These are phyloP conservation scores for Penicillium frequentans DNA, from an alignment of 2,329 filamentous ascomycete species.

Conservation along the genomic window DNA sequence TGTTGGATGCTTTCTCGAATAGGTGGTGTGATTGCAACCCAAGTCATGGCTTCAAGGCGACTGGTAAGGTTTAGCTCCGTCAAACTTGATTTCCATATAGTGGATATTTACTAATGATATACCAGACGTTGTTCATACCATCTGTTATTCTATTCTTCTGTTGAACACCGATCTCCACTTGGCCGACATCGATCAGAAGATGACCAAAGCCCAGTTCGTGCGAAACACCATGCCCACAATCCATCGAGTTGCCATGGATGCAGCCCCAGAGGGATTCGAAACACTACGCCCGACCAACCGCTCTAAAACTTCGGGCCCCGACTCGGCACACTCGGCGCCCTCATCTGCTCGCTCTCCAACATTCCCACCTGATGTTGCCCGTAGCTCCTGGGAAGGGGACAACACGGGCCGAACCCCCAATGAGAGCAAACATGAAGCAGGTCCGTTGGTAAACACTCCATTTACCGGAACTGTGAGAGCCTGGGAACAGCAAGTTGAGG, in stretches of 20 bases:
- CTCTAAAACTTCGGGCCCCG: slow-evolving; percentile 40
- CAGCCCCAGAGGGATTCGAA: slow-evolving; percentile 66
- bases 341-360: slow-evolving; percentile 21
- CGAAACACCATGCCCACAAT: slow-evolving; percentile 96
- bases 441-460: slow-evolving; percentile 73
- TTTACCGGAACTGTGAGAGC: slow-evolving; percentile 73
- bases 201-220: slow-evolving; percentile 92
- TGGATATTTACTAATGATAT: not conserved
- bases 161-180: slow-evolving; percentile 95
- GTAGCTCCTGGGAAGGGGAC: slow-evolving; percentile 17
- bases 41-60: slow-evolving; percentile 87
- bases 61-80: slow-evolving; percentile 58
- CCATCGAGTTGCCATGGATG: slow-evolving; percentile 70
- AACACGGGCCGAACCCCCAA: slow-evolving; percentile 26
- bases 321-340: slow-evolving; percentile 30
- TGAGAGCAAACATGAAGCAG: slow-evolving; percentile 39
- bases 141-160: slow-evolving; percentile 92
- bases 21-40: slow-evolving; percentile 94
- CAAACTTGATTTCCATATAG: not conserved
- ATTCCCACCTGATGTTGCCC: slow-evolving; percentile 16
- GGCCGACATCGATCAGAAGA: slow-evolving; percentile 93
- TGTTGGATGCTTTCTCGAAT: slow-evolving; percentile 82
- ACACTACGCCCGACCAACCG: slow-evolving; percentile 45
- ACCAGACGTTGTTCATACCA: slow-evolving; percentile 89
- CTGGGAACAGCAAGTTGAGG: slow-evolving; percentile 88